These are phyloP conservation scores for Thelonectria discophora DNA, from an alignment of 2,329 filamentous ascomycete species.

Conservation along the genomic window DNA sequence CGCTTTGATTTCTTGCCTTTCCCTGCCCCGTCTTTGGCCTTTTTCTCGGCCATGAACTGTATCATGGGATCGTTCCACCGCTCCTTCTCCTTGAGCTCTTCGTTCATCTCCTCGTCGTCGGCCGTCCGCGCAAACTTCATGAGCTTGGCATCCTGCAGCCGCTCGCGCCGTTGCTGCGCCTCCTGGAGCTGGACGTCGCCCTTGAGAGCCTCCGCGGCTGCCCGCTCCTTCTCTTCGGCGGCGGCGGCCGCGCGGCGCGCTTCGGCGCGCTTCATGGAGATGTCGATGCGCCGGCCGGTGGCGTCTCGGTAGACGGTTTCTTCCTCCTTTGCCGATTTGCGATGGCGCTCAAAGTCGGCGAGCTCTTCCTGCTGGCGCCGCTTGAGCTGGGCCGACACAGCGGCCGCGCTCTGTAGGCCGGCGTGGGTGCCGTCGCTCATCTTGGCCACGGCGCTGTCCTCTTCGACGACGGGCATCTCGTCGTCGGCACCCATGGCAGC, in stretches of 20 bases:
- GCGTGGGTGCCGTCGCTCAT: slow-evolving; percentile 92
- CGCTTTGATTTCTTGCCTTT: slow-evolving; percentile 49
- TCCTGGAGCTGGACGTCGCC: slow-evolving; percentile 85
- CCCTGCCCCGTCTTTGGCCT: slow-evolving; percentile 37
- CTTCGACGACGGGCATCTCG: slow-evolving; percentile 58
- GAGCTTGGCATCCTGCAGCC: slow-evolving; percentile 81
- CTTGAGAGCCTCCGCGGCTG: slow-evolving; percentile 74
- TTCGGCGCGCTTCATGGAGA: slow-evolving; percentile 89
- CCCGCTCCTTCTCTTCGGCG: slow-evolving; percentile 75
- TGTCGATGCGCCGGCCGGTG: slow-evolving; percentile 91
- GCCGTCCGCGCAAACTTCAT: slow-evolving; percentile 81
- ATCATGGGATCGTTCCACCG: slow-evolving; percentile 97
- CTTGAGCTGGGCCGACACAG: slow-evolving; percentile 75
- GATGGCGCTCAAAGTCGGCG: slow-evolving; percentile 57
- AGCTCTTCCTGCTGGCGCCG: slow-evolving; percentile 72
- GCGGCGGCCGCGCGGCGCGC: slow-evolving; percentile 72
- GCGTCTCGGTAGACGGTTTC: slow-evolving; percentile 97
- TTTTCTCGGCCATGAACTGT: slow-evolving; percentile 71
- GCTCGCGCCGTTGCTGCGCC: slow-evolving; percentile 69
- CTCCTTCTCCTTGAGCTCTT: slow-evolving; percentile 76
- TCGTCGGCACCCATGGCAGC: slow-evolving; percentile 60
- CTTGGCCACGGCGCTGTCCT: slow-evolving; percentile 60
- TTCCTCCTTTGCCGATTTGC: slow-evolving; percentile 60
- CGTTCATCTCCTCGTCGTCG: slow-evolving; percentile 90
- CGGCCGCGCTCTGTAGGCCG: slow-evolving; percentile 83